Evolutionary conservation across 2,329 filamentous ascomycete species (phyloP).

Genomic region (Kalaharituber pfeilii): DNA sequence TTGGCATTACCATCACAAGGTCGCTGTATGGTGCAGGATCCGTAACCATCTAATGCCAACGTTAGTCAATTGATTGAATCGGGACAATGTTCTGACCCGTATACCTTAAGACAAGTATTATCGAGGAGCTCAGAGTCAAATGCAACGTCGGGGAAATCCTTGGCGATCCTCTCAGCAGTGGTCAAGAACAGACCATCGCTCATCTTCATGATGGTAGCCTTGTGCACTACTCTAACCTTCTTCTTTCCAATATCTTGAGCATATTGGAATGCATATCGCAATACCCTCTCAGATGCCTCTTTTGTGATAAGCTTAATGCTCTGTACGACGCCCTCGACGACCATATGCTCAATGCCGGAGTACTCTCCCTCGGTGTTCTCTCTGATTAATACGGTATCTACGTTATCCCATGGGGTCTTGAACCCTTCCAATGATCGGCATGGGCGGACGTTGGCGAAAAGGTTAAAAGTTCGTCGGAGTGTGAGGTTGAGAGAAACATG

Average conservation of each 20-base stretch:
- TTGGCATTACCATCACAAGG: slow-evolving; percentile 96
- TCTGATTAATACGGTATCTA: slow-evolving; percentile 93
- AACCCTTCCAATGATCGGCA: slow-evolving; percentile 93
- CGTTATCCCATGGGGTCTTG: slow-evolving; percentile 96
- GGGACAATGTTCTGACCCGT: neutral
- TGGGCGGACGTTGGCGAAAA: slow-evolving; percentile 96
- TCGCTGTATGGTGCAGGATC: slow-evolving; percentile 95
- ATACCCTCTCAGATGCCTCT: slow-evolving; percentile 84
- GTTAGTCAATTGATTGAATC: neutral
- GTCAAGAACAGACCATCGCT: slow-evolving; percentile 94
- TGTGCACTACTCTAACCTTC: slow-evolving; percentile 97
- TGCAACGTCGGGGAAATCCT: slow-evolving; percentile 90
- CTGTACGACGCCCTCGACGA: slow-evolving; percentile 94
- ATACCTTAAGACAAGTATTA: slow-evolving; percentile 98
- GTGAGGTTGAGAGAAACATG: slow-evolving; percentile 98
- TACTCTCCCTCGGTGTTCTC: slow-evolving; percentile 99
- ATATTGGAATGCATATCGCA: slow-evolving; percentile 97
- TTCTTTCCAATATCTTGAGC: slow-evolving; percentile 81
- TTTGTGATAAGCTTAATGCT: slow-evolving; percentile 98
- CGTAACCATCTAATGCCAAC: slow-evolving; percentile 14
- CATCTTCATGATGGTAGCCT: slow-evolving; percentile 99
- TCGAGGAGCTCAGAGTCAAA: slow-evolving; percentile 97
- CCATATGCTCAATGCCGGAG: slow-evolving; percentile 95
- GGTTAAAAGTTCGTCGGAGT: slow-evolving; percentile 96
- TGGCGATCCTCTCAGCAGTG: slow-evolving; percentile 67